Base-by-base conservation (phyloP, 2,329 filamentous ascomycete species). In the Fusarium fracticaudum region DNA sequence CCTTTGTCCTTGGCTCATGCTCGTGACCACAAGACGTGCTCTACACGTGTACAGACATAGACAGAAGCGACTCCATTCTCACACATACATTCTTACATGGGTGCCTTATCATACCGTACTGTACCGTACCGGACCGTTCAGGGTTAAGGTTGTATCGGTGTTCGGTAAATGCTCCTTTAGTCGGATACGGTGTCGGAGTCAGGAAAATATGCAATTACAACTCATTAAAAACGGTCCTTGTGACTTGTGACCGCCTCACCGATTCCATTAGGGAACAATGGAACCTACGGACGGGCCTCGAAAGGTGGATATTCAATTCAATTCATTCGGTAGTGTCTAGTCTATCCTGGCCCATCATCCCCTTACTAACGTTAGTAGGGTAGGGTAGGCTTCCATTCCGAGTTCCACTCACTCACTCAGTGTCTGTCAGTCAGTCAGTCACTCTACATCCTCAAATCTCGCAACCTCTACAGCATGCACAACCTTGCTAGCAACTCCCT, bases 401-500 rank as follows among this genome's bases (percentile, higher is more conserved):
- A 73, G 72, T 75, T 73, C 72, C 72, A 73, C 72, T 31, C 57
- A 65, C 50, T 50, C 72, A 73, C 72, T 48, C 38, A 60, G 29
- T 38, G 45, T 53, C 60, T 35, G 60, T 55, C 48, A 65, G 43
- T 72, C 67, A 61, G 60, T 55, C 61, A 65, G 43, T 72, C 67
- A 61, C 48, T 71, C 64, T 59, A 65, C 72, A 75, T 74, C 68
- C 72, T 61, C 64, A 69, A 73, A 72, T 69, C 72, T 75, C 68
- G 72, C 71, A 74, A 75, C 68, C 72, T 74, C 60, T 66, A 72
- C 72, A 75, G 54, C 60, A 72, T 75, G 53, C 62, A 72, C 69
- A 74, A 67, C 61, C 67, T 48, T 53, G 67, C 66, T 61, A 37
- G 50, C 33, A 37, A 53, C 33, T 41, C 35, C 35, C 51, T 41